These are phyloP conservation scores for Citrus cavaleriei DNA, from an alignment of 345 rosid genomes.

Conservation along the genomic window DNA sequence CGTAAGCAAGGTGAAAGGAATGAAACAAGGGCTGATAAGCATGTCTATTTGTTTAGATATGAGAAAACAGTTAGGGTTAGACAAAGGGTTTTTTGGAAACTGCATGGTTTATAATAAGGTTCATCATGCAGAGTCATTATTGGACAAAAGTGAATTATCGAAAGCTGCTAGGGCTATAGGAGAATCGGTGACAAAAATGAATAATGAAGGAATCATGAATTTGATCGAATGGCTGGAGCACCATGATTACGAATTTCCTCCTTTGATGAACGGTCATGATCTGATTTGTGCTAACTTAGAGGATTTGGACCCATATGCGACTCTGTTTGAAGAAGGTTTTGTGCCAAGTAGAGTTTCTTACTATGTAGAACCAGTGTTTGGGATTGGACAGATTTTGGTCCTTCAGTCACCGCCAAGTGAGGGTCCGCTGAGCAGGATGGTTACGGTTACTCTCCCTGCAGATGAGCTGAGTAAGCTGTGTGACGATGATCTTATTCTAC, in stretches of 20 bases:
- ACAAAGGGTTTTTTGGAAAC: constrained; percentile 59
- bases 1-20: constrained; percentile 46
- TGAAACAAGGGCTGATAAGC: constrained; percentile 28
- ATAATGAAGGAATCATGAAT: constrained; percentile 41
- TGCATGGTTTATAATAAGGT: constrained; percentile 56
- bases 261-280: constrained; percentile 33
- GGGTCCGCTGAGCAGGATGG: constrained; percentile 46
- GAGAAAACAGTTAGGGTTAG: constrained; percentile 45
- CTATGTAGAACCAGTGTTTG: constrained; percentile 41
- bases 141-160: constrained; percentile 8
- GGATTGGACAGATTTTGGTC: constrained; percentile 46
- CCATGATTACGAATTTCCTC: constrained; percentile 1
- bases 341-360: constrained; percentile 33
- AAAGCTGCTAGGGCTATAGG: constrained; percentile 35
- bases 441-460: constrained; percentile 46
- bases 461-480: constrained; percentile 37
- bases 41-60: constrained; percentile 54
- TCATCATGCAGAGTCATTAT: not conserved
- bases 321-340: constrained; percentile 40
- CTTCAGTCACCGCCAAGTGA: constrained; percentile 37
- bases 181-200: constrained; percentile 31
- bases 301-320: constrained; percentile 21
- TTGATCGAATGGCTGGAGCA: constrained; percentile 56
- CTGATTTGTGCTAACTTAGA: constrained; percentile 50
- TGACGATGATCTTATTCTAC: constrained; percentile 42